Evolutionary conservation across 768 basidiomycete genomes (phyloP).

Genomic region (Hemileccinum rubropunctum): DNA sequence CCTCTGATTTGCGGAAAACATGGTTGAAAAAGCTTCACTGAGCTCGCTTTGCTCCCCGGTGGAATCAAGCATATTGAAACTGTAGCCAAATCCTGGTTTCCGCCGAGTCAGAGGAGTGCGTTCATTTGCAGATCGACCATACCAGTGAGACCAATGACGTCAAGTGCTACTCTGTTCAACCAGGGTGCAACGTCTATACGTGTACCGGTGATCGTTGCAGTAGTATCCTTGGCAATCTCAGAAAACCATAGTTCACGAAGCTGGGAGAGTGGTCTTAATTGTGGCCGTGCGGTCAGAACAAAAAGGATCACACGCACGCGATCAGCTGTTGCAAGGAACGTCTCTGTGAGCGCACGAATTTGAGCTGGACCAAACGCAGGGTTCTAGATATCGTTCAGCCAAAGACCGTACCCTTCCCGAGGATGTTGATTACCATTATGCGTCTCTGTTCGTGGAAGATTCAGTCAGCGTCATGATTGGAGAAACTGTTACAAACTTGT

Average conservation of each 20-base stretch:
- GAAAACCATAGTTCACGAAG: slow-evolving; percentile 48
- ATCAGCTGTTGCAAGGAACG: slow-evolving; percentile 55
- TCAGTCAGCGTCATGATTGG: background rate
- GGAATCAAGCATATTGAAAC: slow-evolving; percentile 32
- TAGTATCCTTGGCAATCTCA: slow-evolving; percentile 32
- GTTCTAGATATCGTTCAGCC: slow-evolving; percentile 37
- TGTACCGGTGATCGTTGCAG: slow-evolving; percentile 8
- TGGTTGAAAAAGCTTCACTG: slow-evolving; percentile 31
- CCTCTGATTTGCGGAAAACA: slow-evolving; percentile 20
- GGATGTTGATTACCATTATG: slow-evolving; percentile 27
- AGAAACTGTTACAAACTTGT: slow-evolving; percentile 27
- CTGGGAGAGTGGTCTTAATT: slow-evolving; percentile 22
- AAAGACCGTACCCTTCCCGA: background rate
- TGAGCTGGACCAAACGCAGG: slow-evolving; percentile 64
- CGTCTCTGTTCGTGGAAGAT: slow-evolving; percentile 11
- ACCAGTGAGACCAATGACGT: slow-evolving; percentile 44
- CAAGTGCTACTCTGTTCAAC: slow-evolving; percentile 36
- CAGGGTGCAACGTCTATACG: slow-evolving; percentile 34
- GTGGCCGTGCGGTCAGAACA: background rate
- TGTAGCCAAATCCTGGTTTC: slow-evolving; percentile 37
- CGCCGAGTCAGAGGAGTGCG: background rate
- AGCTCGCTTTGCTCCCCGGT: slow-evolving; percentile 29
- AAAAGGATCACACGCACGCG: slow-evolving; percentile 34
- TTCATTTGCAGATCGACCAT: background rate
- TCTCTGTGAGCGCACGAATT: slow-evolving; percentile 53